Conservation (phyloP, 176 grass and related monocot genomes). For the Avena sativa region DNA sequence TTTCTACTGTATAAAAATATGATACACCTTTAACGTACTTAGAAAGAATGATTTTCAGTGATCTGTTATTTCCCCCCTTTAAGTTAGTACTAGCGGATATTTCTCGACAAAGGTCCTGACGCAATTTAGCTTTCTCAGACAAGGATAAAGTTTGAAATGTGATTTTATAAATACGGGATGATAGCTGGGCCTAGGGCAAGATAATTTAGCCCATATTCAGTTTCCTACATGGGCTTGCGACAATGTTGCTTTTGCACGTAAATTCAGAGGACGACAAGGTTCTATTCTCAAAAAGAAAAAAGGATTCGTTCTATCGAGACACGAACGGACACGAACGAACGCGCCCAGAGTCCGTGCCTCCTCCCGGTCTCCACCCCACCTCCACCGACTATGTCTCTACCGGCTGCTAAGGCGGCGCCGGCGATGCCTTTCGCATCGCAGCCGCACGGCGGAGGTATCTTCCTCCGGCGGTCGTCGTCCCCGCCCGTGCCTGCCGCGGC, state of each 20-base stretch:
- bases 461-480: conserved; percentile 12
- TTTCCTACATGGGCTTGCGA: neutral
- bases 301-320: conserved; percentile 40
- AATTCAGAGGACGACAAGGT: neutral
- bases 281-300: too few relatives aligned
- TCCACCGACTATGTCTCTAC: conserved; percentile 38
- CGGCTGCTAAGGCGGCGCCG: conserved; percentile 16
- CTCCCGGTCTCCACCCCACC: neutral
- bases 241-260: neutral
- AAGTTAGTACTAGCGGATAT: too few relatives aligned
- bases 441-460: neutral
- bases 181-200: neutral
- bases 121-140: too few relatives aligned
- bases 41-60: too few relatives aligned
- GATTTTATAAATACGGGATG: too few relatives aligned
- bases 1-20: too few relatives aligned
- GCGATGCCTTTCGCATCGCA: conserved; percentile 12
- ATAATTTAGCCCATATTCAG: neutral
- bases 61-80: too few relatives aligned
- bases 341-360: neutral
- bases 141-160: too few relatives aligned
- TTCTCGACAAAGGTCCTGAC: too few relatives aligned
- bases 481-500: conserved; percentile 26
- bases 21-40: too few relatives aligned
- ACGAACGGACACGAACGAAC: conserved; percentile 37